phyloP scores from a whole-genome alignment of 257 asterid genomes.

The Coffea canephora region DNA sequence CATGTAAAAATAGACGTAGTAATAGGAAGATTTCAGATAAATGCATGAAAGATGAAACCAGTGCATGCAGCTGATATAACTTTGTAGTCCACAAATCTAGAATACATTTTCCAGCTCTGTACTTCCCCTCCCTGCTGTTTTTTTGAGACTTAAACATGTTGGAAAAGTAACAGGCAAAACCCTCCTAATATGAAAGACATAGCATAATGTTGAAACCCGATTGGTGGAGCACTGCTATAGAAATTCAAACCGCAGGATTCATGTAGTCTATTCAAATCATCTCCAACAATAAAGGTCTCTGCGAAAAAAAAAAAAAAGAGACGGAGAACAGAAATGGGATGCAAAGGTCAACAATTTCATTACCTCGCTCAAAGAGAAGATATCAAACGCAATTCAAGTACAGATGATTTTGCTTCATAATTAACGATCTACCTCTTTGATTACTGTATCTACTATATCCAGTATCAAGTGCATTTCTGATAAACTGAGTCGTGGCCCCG shows the following conservation, averaged over 20 bases:
- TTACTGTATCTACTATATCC: conserved; percentile 16
- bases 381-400: background rate
- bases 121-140: background rate
- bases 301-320: background rate
- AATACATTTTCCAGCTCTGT: background rate
- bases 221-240: conserved; percentile 5
- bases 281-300: conserved; percentile 7
- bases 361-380: background rate
- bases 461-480: conserved; percentile 7
- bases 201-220: background rate
- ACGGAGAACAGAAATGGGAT: background rate
- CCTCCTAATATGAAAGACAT: background rate
- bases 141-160: background rate
- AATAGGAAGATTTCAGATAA: background rate
- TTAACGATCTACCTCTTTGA: conserved; percentile 3
- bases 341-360: background rate
- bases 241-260: conserved; percentile 14
- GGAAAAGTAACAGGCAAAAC: background rate
- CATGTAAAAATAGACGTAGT: no score
- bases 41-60: background rate
- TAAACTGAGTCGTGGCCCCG: conserved; percentile 12
- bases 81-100: background rate
- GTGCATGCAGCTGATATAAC: background rate
- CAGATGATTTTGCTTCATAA: background rate
- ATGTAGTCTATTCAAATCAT: conserved; percentile 1